Evolutionary conservation across 2,329 filamentous ascomycete species (phyloP), one percentile per base, ranked within the genome.

Genomic region (Alternaria viburni): DNA sequence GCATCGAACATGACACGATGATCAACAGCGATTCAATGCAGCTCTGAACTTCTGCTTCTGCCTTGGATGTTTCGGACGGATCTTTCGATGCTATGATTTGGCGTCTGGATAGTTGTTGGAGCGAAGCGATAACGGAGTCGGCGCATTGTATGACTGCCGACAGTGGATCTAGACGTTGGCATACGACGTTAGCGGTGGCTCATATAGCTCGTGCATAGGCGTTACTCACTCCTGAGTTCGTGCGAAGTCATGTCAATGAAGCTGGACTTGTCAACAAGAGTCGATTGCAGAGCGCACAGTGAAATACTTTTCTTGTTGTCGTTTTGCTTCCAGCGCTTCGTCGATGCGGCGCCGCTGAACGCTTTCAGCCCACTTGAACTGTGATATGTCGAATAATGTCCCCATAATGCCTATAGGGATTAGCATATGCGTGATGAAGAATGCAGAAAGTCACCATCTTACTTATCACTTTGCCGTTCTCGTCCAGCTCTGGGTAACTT

Each of bases 71-170:
- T 9, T 72, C 64, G 4, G 56, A 49, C 1, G 68, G 47, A 6
- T 50, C 36, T 3, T 60, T 25, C 5, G 57, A 36, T 6, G 45
- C 43, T 25, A 43, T 41, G 6, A 65, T 17, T 17, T 65, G 54
- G 15, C 55, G 46, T 17, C 54, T 17, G 9, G 55, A 32, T 25
- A 75, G 17, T 47, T 68, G 66, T 54, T 67, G 74, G 47, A 65
- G 76, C 50, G 74, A 75, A 11, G 74, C 70, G 10, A 81, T 75
- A 26, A 83, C 80, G 0, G 78, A 79, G 45, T 83, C 81, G 1
- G 82, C 81, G 57, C 77, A 80, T 60, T 82, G 81, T 19, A 83
- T 63, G 9, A 83, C 79, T 0, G 81, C 81, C 10, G 72, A 77
- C 8, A 76, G 55, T 8, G 73, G 73, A 43, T 75, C 49, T 52